Evolutionary conservation across 164 flowering plant genomes (phyloP).

Genomic region (Vitis vinifera): ASM3070453v1 NC_081805.1:1588001-1588500

Average conservation of each 20-base stretch:
- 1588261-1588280: neutral
- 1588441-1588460: constrained; percentile 52
- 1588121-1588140: neutral
- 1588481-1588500: constrained; percentile 90
- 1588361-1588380: neutral
- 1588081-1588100: no score
- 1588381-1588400: neutral
- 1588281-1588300: neutral
- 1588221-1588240: neutral
- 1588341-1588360: neutral
- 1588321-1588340: neutral
- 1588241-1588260: neutral
- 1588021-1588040: no score
- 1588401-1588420: neutral
- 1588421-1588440: neutral
- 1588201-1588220: neutral
- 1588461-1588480: constrained; percentile 82
- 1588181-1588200: no score
- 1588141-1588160: neutral
- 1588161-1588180: neutral
- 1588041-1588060: no score
- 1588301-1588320: neutral
- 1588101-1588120: neutral
- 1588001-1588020: no score
- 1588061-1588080: no score